phyloP scores from a whole-genome alignment of 768 basidiomycete species.

The Termitomyces sp. region DNA sequence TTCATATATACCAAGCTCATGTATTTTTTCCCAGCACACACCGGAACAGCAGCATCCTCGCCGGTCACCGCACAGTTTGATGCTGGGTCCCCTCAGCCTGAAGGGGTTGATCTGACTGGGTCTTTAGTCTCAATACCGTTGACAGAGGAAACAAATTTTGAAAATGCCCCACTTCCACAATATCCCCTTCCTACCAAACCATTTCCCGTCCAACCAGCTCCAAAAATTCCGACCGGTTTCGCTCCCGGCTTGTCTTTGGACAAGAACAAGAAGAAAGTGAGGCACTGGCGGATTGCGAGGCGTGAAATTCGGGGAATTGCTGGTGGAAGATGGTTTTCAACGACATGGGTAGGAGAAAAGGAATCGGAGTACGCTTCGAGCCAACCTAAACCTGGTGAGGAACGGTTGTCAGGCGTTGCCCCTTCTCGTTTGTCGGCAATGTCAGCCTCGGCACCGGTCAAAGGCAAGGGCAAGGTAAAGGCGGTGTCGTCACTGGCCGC shows the following conservation, averaged over 20 bases:
- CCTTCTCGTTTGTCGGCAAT: slow-evolving; percentile 34
- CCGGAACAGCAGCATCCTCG: slow-evolving; percentile 72
- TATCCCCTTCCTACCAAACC: slow-evolving; percentile 83
- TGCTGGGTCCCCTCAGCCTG: slow-evolving; percentile 48
- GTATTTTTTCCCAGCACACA: slow-evolving; percentile 39
- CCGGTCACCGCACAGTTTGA: slow-evolving; percentile 53
- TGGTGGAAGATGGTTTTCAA: slow-evolving; percentile 78
- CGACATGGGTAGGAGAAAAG: slow-evolving; percentile 82
- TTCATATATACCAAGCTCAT: background rate
- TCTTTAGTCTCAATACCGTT: slow-evolving; percentile 25
- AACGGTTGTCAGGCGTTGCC: slow-evolving; percentile 25
- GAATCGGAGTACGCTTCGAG: slow-evolving; percentile 59
- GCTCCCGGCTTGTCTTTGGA: slow-evolving; percentile 68
- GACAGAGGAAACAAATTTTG: slow-evolving; percentile 48
- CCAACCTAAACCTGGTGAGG: slow-evolving; percentile 25
- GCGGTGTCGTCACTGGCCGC: slow-evolving; percentile 37
- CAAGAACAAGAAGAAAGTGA: slow-evolving; percentile 54
- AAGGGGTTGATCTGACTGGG: slow-evolving; percentile 24
- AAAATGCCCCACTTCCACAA: slow-evolving; percentile 60
- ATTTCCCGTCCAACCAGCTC: slow-evolving; percentile 76
- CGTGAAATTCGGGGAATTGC: slow-evolving; percentile 81
- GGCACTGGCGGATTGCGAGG: slow-evolving; percentile 71
- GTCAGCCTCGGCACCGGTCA: slow-evolving; percentile 45
- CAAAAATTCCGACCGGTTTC: slow-evolving; percentile 72
- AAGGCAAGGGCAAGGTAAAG: slow-evolving; percentile 41